Evolutionary conservation across 2,329 filamentous ascomycete species (phyloP).

Genomic region (Aureobasidium sp.): DNA sequence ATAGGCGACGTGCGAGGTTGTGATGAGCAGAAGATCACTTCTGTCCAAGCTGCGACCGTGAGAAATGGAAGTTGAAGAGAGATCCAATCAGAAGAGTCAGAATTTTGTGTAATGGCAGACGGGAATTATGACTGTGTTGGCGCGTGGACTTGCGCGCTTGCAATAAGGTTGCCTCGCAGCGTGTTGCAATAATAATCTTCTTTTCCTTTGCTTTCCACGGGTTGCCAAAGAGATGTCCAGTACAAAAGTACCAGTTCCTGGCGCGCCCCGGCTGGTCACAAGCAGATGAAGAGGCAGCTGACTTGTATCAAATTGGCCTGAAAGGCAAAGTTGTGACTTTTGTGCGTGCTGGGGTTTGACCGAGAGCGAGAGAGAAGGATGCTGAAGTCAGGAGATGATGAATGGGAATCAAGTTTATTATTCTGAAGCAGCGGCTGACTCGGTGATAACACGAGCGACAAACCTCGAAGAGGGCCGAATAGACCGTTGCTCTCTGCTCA

Average conservation of each 20-base stretch:
- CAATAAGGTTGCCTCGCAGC: constrained; percentile 7
- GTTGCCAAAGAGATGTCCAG: background rate
- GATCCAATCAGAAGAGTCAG: background rate
- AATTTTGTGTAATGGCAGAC: background rate
- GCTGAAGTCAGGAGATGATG: constrained; percentile 1
- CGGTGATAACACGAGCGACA: constrained; percentile 6
- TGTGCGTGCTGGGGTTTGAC: background rate
- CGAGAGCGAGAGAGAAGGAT: background rate
- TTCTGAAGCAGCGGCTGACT: constrained; percentile 4
- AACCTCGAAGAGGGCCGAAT: constrained; percentile 10
- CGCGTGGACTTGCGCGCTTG: constrained; percentile 9
- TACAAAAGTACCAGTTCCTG: constrained; percentile 11
- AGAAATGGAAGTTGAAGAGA: background rate
- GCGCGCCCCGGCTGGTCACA: constrained; percentile 5
- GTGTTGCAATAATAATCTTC: constrained; percentile 2
- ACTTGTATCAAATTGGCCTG: background rate
- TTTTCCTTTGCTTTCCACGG: constrained; percentile 4
- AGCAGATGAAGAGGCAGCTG: background rate
- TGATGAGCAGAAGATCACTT: background rate
- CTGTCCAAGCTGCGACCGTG: background rate
- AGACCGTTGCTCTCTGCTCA: constrained; percentile 6
- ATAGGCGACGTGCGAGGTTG: background rate
- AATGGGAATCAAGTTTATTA: background rate
- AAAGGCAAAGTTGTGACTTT: background rate
- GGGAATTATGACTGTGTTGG: constrained; percentile 8